These are phyloP conservation scores for Lachancea sp. DNA, from an alignment of 805 yeast genomes.

Conservation along the genomic window DNA sequence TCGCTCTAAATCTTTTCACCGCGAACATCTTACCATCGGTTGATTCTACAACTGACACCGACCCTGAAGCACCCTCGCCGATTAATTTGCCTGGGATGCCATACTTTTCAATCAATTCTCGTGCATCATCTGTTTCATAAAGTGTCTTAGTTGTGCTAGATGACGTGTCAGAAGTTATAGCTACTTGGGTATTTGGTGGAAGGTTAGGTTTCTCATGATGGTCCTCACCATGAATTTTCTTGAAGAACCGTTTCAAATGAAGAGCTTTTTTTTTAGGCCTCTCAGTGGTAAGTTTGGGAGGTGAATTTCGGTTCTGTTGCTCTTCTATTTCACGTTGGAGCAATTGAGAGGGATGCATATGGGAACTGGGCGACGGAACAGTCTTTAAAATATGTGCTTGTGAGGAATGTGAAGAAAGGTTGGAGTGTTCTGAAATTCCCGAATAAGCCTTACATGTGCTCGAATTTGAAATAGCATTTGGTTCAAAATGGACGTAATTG, in stretches of 20 bases:
- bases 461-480: neutral
- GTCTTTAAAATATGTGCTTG: constrained; percentile 3
- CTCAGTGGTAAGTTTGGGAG: constrained; percentile 5
- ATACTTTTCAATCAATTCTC: constrained; percentile 51
- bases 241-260: constrained; percentile 45
- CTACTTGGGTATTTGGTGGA: constrained; percentile 1
- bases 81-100: constrained; percentile 67
- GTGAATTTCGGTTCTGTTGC: constrained; percentile 13
- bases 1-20: constrained; percentile 75
- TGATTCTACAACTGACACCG: constrained; percentile 72
- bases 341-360: constrained; percentile 27
- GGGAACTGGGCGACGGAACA: constrained; percentile 15
- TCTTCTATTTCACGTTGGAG: constrained; percentile 25
- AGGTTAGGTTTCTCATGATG: neutral
- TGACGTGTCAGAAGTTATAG: constrained; percentile 6
- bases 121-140: constrained; percentile 36
- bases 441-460: neutral
- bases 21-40: constrained; percentile 65
- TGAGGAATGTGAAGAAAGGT: constrained; percentile 3
- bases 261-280: constrained; percentile 17
- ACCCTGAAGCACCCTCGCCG: constrained; percentile 94
- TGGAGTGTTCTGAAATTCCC: neutral
- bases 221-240: constrained; percentile 33
- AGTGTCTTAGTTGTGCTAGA: constrained; percentile 27
- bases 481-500: constrained; percentile 6